These are phyloP conservation scores for Schoenoplectus triqueter DNA, from an alignment of 202 grass and related monocot species.

Conservation along the genomic window DNA sequence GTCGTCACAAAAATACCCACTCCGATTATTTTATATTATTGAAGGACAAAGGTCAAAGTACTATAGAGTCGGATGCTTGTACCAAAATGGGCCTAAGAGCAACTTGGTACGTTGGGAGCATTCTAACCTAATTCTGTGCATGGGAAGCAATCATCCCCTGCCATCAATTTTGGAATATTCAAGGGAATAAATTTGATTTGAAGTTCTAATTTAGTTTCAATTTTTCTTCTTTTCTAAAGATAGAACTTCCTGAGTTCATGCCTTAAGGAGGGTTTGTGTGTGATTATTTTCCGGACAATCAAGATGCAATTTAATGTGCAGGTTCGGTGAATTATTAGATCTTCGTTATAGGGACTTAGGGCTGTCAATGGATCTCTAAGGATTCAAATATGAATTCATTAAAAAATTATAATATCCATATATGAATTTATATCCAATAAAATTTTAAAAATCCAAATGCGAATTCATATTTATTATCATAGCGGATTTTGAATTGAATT, in stretches of 20 bases:
- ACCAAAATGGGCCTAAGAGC: background rate
- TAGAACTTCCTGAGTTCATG: slow-evolving; percentile 16
- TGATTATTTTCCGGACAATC: background rate
- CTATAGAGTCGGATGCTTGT: slow-evolving; percentile 34
- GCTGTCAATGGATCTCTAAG: too few species aligned
- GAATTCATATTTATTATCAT: too few species aligned
- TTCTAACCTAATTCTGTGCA: slow-evolving; percentile 13
- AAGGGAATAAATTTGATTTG: background rate
- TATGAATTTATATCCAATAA: too few species aligned
- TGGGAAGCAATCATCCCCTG: slow-evolving; percentile 20
- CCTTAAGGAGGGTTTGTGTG: background rate
- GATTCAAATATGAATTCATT: too few species aligned
- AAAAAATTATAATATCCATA: too few species aligned
- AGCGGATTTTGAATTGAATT: too few species aligned
- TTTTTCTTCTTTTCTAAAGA: background rate
- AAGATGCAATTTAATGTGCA: background rate
- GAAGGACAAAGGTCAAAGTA: slow-evolving; percentile 32
- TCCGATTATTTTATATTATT: slow-evolving; percentile 24
- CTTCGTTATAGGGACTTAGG: background rate
- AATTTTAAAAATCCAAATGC: too few species aligned
- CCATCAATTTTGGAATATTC: slow-evolving; percentile 35
- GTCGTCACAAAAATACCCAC: background rate
- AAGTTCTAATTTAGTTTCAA: background rate
- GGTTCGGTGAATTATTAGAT: slow-evolving; percentile 39
- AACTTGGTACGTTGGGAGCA: slow-evolving; percentile 32